Base-by-base conservation (phyloP, 2,329 filamentous ascomycete genomes). In the Phialophora tarda region DNA sequence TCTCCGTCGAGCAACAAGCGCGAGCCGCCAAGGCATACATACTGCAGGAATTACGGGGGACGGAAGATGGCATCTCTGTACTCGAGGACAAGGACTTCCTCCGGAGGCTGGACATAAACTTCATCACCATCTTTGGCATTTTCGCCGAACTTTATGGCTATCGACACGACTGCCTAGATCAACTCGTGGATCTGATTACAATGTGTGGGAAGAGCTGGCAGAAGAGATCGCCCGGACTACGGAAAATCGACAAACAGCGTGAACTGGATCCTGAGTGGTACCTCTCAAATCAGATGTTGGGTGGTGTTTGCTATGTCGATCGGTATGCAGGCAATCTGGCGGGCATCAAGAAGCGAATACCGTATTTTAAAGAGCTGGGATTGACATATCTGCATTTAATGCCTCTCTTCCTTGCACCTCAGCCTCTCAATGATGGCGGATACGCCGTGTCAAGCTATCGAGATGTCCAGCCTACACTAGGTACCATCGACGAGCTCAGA, bases 101-200 rank as follows among this genome's bases (percentile, higher is more conserved):
- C 21, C 56, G 24, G 14, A 56, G 70, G 38, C 58, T 72, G 47
- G 67, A 72, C 30, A 66, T 64, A 63, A 69, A 72, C 56, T 72
- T 72, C 48, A 71, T 71, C 32, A 72, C 70, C 30, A 62, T 72
- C 24, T 72, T 72, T 51, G 70, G 64, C 21, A 72, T 72, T 26
- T 72, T 71, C 44, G 70, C 70, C 28, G 70, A 71, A 55, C 62
- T 72, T 10, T 72, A 72, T 57, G 70, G 70, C 41, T 72, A 72
- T 32, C 58, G 70, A 23, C 62, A 69, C 57, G 70, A 72, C 34
- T 72, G 70, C 48, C 64, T 72, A 1, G 70, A 72, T 48, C 70
- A 72, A 41, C 61, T 72, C 12, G 70, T 71, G 14, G 70, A 70
- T 28, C 57, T 72, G 11, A 70, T 72, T n/a, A 60, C 54, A 5